Percentiles rank a stretch among this genome's conserved stretches.
phyloP scores from a whole-genome alignment of 192 early-diverging fungal species.

The Funneliformis geosporum region DNA sequence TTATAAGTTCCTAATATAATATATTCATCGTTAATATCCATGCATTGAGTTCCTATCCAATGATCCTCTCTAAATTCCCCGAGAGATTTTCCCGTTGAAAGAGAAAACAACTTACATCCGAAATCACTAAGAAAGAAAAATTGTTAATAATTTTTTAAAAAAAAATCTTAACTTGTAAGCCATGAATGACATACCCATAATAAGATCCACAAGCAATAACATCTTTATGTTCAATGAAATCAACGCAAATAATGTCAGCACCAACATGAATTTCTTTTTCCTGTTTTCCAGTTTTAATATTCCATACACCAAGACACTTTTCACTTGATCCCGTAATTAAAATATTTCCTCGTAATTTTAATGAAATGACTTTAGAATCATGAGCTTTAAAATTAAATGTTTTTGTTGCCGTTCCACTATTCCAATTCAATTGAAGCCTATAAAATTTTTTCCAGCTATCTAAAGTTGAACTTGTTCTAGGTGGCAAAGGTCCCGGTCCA shows the following conservation, averaged over 20 bases:
- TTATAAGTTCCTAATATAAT: conserved; percentile 17
- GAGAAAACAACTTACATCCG: conserved; percentile 7
- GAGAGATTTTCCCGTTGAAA: conserved; percentile 2
- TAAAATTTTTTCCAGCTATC: conserved; percentile 17
- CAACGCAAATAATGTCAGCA: conserved; percentile 11
- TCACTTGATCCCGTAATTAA: conserved; percentile 6
- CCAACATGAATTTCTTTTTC: not conserved
- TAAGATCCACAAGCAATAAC: conserved; percentile 12
- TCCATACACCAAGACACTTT: conserved; percentile 4
- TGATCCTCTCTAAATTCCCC: not conserved
- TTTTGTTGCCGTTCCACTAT: not conserved
- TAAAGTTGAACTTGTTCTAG: not conserved
- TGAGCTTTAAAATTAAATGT: not conserved
- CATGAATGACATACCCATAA: conserved; percentile 1
- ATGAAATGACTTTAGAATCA: not conserved
- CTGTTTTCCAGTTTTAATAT: not conserved
- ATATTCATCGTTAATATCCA: conserved; percentile 12
- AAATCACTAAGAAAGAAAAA: not conserved
- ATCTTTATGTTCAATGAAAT: conserved; percentile 17
- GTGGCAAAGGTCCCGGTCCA: not conserved
- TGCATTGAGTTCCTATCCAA: conserved; percentile 17
- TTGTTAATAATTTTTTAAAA: too few species aligned
- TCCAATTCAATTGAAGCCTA: conserved; percentile 4
- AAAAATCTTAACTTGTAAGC: not conserved
- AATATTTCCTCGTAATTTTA: conserved; percentile 21